phyloP scores from a whole-genome alignment of 2,329 filamentous ascomycete species.

The Aciculosporium take region DNA sequence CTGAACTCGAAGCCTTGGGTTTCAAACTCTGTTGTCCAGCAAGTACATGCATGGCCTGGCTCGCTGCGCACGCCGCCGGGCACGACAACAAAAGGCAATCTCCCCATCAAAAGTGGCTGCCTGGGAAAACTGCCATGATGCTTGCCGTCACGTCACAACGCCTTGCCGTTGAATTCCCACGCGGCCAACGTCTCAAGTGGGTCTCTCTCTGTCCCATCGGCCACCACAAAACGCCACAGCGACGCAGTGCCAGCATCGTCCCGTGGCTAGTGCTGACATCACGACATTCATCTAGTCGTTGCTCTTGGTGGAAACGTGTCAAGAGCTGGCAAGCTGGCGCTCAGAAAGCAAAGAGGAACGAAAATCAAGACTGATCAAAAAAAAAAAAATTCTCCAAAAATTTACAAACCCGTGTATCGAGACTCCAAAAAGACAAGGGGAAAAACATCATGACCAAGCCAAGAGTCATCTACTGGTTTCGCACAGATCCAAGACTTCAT shows the following conservation, averaged over 20 bases:
- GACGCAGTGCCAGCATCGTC: not conserved
- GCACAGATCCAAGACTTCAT: conserved; percentile 63
- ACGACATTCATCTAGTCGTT: conserved; percentile 2
- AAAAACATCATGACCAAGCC: conserved; percentile 16
- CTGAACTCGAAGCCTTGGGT: too few relatives aligned
- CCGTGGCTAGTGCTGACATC: conserved; percentile 4
- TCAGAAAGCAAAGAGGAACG: not conserved
- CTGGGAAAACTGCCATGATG: too few relatives aligned
- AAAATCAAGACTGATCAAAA: not conserved
- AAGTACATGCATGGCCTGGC: too few relatives aligned
- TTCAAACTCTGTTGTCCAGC: too few relatives aligned
- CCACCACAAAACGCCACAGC: not conserved
- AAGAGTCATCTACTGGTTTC: conserved; percentile 61
- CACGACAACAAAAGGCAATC: too few relatives aligned
- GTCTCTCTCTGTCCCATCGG: not conserved
- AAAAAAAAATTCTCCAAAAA: not conserved
- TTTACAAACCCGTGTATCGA: not conserved
- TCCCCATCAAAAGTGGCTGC: too few relatives aligned
- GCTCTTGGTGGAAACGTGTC: not conserved
- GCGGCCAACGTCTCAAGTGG: too few relatives aligned
- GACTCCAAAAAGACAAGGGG: not conserved
- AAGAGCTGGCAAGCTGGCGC: not conserved
- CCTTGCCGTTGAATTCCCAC: too few relatives aligned
- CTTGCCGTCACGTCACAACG: too few relatives aligned
- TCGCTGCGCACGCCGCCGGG: too few relatives aligned